Percentiles rank a stretch among this genome's conserved stretches.
Evolutionary conservation across 2,329 filamentous ascomycete genomes (phyloP).

Genomic region (Coniochaeta sp.): DNA sequence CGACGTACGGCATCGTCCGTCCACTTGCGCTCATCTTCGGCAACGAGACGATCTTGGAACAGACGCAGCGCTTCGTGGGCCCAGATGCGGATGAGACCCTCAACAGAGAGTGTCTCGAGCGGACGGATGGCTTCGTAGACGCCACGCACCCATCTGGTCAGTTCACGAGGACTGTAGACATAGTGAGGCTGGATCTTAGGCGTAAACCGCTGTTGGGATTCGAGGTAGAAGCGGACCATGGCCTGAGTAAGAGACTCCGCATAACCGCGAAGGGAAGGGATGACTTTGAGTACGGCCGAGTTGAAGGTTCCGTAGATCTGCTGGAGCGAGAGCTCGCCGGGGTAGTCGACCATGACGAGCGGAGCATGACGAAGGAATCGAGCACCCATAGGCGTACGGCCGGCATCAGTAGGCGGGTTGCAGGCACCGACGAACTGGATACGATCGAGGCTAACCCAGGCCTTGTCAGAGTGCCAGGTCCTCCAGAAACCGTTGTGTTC

Average conservation of each 20-base stretch:
- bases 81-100: slow-evolving; percentile 95
- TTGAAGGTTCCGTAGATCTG: slow-evolving; percentile 99
- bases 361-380: slow-evolving; percentile 94
- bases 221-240: slow-evolving; percentile 95
- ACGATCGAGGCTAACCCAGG: slow-evolving; percentile 93
- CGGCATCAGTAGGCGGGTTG: slow-evolving; percentile 95
- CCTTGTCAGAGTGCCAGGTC: slow-evolving; percentile 73
- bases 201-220: slow-evolving; percentile 91
- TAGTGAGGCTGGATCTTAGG: slow-evolving; percentile 97
- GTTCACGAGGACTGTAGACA: slow-evolving; percentile 96
- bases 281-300: slow-evolving; percentile 89
- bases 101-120: slow-evolving; percentile 77
- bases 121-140: slow-evolving; percentile 95
- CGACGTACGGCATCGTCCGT: slow-evolving; percentile 81
- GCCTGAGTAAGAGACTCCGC: slow-evolving; percentile 89
- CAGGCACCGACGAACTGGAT: slow-evolving; percentile 99
- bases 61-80: slow-evolving; percentile 92
- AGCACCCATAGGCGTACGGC: slow-evolving; percentile 87
- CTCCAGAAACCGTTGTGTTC: slow-evolving; percentile 99
- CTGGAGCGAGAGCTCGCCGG: slow-evolving; percentile 84
- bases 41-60: slow-evolving; percentile 95
- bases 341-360: slow-evolving; percentile 99
- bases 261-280: slow-evolving; percentile 90
- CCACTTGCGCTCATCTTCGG: slow-evolving; percentile 90
- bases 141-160: slow-evolving; percentile 95